Evolutionary conservation across 2,329 filamentous ascomycete species (phyloP).

Genomic region (Cladosporium sp.): DNA sequence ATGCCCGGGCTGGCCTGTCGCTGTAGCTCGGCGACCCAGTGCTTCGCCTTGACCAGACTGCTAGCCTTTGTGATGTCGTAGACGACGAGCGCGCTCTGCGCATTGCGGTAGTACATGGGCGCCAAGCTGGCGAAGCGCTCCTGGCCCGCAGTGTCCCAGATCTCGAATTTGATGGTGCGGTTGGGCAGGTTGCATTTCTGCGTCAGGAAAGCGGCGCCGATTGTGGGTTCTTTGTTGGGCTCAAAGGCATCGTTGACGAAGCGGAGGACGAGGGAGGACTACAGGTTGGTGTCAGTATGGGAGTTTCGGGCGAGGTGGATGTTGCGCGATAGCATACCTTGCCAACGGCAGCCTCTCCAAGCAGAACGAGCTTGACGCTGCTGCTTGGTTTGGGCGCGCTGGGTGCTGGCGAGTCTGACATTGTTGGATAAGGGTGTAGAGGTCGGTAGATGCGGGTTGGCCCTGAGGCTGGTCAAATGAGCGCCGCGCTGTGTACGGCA

Average conservation of each 20-base stretch:
- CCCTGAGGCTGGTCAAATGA: constrained; percentile 26
- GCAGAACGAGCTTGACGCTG: constrained; percentile 98
- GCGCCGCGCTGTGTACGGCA: constrained; percentile 15
- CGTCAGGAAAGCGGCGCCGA: constrained; percentile 96
- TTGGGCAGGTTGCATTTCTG: constrained; percentile 97
- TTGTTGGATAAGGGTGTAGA: constrained; percentile 38
- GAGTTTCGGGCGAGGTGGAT: constrained; percentile 7
- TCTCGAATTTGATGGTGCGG: constrained; percentile 70
- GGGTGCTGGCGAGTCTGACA: constrained; percentile 67
- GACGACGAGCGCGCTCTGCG: constrained; percentile 93
- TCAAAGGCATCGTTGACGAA: constrained; percentile 99
- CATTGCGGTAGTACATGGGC: constrained; percentile 99
- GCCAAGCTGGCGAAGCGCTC: constrained; percentile 95
- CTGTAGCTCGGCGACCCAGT: constrained; percentile 98
- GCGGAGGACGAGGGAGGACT: constrained; percentile 95
- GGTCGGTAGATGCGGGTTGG: constrained; percentile 26
- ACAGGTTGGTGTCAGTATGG: constrained; percentile 27
- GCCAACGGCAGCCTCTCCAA: constrained; percentile 96
- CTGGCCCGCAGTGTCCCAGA: constrained; percentile 98
- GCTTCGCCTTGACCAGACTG: constrained; percentile 92
- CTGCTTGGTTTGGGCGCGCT: constrained; percentile 88
- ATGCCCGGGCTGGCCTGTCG: constrained; percentile 94
- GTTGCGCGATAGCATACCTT: constrained; percentile 65
- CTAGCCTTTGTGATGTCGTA: constrained; percentile 98
- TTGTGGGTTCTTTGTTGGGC: constrained; percentile 99